Evolutionary conservation across 306 rosid genomes (phyloP), one percentile per base, ranked within the genome.

Genomic region (Abrus pulchellus): DNA sequence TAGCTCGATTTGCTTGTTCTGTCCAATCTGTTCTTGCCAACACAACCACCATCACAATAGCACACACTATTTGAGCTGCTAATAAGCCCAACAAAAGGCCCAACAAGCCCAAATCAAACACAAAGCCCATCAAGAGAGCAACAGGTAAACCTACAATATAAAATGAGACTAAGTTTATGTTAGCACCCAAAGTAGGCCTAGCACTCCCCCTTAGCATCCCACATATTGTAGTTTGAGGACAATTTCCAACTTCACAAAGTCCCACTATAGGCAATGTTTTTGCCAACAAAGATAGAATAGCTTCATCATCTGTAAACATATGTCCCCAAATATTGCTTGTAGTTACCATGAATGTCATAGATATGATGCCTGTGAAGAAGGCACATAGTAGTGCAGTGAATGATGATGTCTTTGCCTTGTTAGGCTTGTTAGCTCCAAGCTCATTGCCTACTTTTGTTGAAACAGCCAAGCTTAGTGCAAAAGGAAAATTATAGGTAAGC

Each of bases 391-490:
- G 5, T 1, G 87, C 87, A 30, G 63, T 68, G 0, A 63, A 11
- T 0, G 93, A 81, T 5, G 89, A 40, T 10, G 33, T 6, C 28
- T 63, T 84, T 1, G 89, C 91, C 43, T 76, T 76, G 2, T 28
- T 41, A 0, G 93, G 88, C 5, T 5, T 45, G 61, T 85, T 80
- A 1, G 91, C 90, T 0, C 88, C 87, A 1, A 90, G 74, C 33
- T 85, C 87, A 9, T 79, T 79, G 0, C 91, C 93, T 4, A 90
- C 89, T 49, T 83, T 67, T 2, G 86, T 81, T 1, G 93, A 87
- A 5, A 85, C 79, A 0, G 91, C 93, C 68, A 79, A 82, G 68
- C 66, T 74, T 4, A 90, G 13, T 0, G 91, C 86, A 54, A 41
- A 5, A 0, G 89, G 87, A 74, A 90, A 83, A 28, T 81, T 84